A percentile compares a stretch with the other conserved stretches of the same genome.
Evolutionary conservation across 2,329 filamentous ascomycete genomes (phyloP).

Genomic region (Stachybotrys chartarum): DNA sequence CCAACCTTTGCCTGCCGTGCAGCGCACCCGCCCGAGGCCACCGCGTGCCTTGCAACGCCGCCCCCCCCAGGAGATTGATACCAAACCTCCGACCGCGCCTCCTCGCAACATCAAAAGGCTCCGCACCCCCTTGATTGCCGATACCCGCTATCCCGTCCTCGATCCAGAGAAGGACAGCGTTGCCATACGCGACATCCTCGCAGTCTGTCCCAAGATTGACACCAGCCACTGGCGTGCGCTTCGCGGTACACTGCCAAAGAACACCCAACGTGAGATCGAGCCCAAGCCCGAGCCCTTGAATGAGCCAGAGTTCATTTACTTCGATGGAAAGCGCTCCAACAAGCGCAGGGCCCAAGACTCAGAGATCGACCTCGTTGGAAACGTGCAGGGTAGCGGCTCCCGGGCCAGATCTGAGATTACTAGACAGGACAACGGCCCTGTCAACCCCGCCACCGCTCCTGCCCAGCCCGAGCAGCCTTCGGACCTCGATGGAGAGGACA

Average conservation of each 20-base stretch:
- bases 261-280: neutral
- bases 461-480: slow-evolving; percentile 9
- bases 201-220: neutral
- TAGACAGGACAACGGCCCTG: neutral
- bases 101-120: neutral
- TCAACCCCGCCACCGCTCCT: neutral
- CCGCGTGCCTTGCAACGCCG: neutral
- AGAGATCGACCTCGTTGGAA: slow-evolving; percentile 22
- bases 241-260: neutral
- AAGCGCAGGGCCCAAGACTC: slow-evolving; percentile 21
- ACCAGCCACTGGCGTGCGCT: neutral
- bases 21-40: neutral
- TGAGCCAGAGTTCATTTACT: slow-evolving; percentile 7
- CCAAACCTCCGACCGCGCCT: neutral
- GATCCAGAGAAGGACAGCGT: neutral
- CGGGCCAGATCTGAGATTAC: neutral
- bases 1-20: too few species aligned
- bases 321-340: slow-evolving; percentile 20
- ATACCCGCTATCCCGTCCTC: neutral
- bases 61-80: neutral
- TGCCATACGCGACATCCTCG: neutral
- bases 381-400: neutral
- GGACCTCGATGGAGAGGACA: slow-evolving; percentile 6
- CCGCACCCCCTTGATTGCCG: neutral
- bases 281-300: neutral